phyloP scores from a whole-genome alignment of 73 alveolate species.

The Urostyla sp. region DNA sequence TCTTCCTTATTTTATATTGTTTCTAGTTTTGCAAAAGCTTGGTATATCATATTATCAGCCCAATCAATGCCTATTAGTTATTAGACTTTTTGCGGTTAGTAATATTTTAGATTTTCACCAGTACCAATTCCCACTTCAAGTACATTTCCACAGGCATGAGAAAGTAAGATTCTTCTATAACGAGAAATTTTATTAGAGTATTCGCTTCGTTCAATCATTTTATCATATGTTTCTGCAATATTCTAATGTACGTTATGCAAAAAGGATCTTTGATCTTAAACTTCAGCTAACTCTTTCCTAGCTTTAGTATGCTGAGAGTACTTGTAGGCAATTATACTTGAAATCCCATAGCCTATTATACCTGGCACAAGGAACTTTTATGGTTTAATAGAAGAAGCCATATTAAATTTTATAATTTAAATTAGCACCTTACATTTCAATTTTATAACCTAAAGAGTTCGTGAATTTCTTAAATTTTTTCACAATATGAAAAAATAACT shows the following conservation, averaged over 20 bases:
- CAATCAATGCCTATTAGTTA: constrained; percentile 61
- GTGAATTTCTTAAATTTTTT: too few relatives aligned
- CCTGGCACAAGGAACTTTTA: too few relatives aligned
- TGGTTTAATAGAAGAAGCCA: too few relatives aligned
- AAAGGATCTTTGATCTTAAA: constrained; percentile 10
- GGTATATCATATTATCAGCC: constrained; percentile 64
- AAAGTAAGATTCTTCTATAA: constrained; percentile 34
- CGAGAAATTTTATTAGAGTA: constrained; percentile 27
- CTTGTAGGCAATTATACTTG: constrained; percentile 15
- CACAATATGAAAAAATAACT: too few relatives aligned
- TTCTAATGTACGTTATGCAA: constrained; percentile 40
- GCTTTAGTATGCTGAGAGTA: constrained; percentile 29
- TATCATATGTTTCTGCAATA: constrained; percentile 61
- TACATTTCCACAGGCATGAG: constrained; percentile 58
- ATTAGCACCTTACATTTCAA: too few relatives aligned
- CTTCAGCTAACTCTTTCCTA: constrained; percentile 5
- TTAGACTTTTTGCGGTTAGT: constrained; percentile 2
- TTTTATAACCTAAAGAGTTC: too few relatives aligned
- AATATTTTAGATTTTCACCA: constrained; percentile 49
- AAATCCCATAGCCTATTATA: constrained; percentile 21
- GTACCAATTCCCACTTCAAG: constrained; percentile 69
- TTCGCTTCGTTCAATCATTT: constrained; percentile 39
- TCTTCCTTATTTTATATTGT: constrained; percentile 19
- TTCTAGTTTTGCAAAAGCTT: constrained; percentile 66
- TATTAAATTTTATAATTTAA: too few relatives aligned